Conservation (phyloP, 805 yeast species). For the Yarrowia divulgata region DNA sequence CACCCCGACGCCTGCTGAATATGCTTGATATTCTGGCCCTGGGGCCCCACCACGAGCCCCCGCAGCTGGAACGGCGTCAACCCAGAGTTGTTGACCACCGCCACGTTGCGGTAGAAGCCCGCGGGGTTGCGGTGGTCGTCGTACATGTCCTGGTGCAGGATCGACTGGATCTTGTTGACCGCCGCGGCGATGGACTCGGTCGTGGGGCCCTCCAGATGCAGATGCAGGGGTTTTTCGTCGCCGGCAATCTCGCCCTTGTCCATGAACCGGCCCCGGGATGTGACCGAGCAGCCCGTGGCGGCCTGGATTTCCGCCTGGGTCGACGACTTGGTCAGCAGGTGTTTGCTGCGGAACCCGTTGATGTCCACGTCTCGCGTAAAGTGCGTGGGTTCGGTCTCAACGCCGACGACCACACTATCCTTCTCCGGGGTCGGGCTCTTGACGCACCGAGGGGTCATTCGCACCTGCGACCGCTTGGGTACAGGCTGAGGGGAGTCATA, state of each 20-base stretch:
- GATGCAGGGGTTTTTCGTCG: slow-evolving; percentile 60
- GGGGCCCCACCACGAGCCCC: slow-evolving; percentile 50
- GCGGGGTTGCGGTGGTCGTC: slow-evolving; percentile 24
- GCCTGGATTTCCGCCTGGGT: slow-evolving; percentile 48
- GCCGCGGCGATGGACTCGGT: slow-evolving; percentile 39
- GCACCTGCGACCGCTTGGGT: slow-evolving; percentile 6
- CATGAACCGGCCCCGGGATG: slow-evolving; percentile 49
- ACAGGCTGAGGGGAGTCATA: slow-evolving; percentile 11
- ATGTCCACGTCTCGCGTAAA: slow-evolving; percentile 48
- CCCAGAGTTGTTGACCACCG: slow-evolving; percentile 21
- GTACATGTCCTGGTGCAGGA: slow-evolving; percentile 28
- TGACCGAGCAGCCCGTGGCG: slow-evolving; percentile 48
- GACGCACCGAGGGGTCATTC: slow-evolving; percentile 15
- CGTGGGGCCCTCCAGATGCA: slow-evolving; percentile 47
- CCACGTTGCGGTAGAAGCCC: slow-evolving; percentile 11
- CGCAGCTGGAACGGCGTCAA: slow-evolving; percentile 48
- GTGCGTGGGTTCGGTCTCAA: slow-evolving; percentile 39
- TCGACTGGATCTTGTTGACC: slow-evolving; percentile 32
- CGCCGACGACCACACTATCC: not conserved
- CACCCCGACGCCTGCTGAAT: slow-evolving; percentile 49
- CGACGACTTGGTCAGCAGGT: slow-evolving; percentile 50
- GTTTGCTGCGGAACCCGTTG: slow-evolving; percentile 51
- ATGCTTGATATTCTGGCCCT: slow-evolving; percentile 51
- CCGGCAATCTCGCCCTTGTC: slow-evolving; percentile 61
- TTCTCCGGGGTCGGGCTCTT: not conserved